Evolutionary conservation across 768 basidiomycete species (phyloP).

Genomic region (Mycena polygramma): DNA sequence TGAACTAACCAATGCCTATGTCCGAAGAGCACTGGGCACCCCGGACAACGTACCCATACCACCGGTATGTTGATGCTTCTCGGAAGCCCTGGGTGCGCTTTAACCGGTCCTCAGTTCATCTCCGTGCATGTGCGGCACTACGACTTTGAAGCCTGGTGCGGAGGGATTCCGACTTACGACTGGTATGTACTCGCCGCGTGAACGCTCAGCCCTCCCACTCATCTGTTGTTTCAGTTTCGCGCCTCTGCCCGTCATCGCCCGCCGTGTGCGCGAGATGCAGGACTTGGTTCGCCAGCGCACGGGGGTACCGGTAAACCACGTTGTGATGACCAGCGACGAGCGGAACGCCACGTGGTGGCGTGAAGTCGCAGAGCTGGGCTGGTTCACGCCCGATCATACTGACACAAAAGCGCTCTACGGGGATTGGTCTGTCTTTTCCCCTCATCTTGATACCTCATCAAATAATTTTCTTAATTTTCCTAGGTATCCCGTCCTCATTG

Average conservation of each 20-base stretch:
- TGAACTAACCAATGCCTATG: slow-evolving; percentile 58
- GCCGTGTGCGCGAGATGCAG: slow-evolving; percentile 68
- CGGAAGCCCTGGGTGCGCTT: background rate
- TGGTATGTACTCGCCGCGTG: slow-evolving; percentile 44
- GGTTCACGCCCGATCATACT: slow-evolving; percentile 66
- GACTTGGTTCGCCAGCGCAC: slow-evolving; percentile 59
- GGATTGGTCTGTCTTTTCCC: slow-evolving; percentile 56
- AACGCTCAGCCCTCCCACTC: background rate
- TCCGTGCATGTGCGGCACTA: slow-evolving; percentile 68
- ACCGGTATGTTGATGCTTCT: slow-evolving; percentile 51
- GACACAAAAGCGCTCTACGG: slow-evolving; percentile 61
- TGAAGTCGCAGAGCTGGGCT: slow-evolving; percentile 62
- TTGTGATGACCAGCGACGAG: slow-evolving; percentile 78
- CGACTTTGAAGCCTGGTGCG: slow-evolving; percentile 66
- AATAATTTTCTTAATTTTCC: background rate
- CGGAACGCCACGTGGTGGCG: slow-evolving; percentile 68
- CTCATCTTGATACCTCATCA: background rate
- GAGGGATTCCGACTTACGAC: slow-evolving; percentile 52
- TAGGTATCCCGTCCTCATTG: slow-evolving; percentile 82
- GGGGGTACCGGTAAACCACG: slow-evolving; percentile 61
- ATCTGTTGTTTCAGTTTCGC: slow-evolving; percentile 49
- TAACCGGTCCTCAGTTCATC: slow-evolving; percentile 58
- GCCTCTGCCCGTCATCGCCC: slow-evolving; percentile 64
- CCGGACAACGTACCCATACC: slow-evolving; percentile 56
- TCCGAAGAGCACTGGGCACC: slow-evolving; percentile 58